These are phyloP conservation scores for Paecilomyces sp. DNA, from an alignment of 2,329 filamentous ascomycete species.

Conservation along the genomic window DNA sequence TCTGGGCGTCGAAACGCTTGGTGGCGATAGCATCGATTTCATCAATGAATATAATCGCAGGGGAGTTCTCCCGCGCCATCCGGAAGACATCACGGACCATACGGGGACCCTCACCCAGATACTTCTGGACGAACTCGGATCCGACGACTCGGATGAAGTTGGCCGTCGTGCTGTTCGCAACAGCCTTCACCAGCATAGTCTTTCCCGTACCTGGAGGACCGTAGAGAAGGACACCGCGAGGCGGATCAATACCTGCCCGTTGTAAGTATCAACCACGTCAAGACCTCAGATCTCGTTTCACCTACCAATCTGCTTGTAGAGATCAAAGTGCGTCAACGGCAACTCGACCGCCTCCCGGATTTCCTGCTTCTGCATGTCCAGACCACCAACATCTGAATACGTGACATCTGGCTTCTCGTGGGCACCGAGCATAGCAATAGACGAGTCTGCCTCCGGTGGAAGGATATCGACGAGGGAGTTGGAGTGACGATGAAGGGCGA, in stretches of 20 bases:
- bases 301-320: constrained; percentile 93
- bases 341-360: constrained; percentile 96
- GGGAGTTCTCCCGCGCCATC: constrained; percentile 97
- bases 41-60: constrained; percentile 98
- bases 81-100: constrained; percentile 99
- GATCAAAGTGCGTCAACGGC: constrained; percentile 92
- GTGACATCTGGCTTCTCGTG: constrained; percentile 98
- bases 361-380: constrained; percentile 99
- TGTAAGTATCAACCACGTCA: constrained; percentile 11
- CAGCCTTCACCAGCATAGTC: constrained; percentile 96
- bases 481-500: constrained; percentile 94
- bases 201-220: constrained; percentile 94
- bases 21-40: constrained; percentile 98
- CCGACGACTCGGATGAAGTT: constrained; percentile 98
- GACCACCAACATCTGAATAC: constrained; percentile 92
- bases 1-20: constrained; percentile 98
- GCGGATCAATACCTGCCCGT: constrained; percentile 70
- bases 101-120: constrained; percentile 90
- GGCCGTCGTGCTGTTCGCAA: constrained; percentile 95
- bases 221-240: constrained; percentile 91
- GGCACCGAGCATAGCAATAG: constrained; percentile 93
- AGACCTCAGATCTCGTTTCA: background rate
- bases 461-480: constrained; percentile 98
- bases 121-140: constrained; percentile 98
- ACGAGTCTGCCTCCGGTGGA: constrained; percentile 96